Percentiles rank a stretch among this genome's conserved stretches.
Evolutionary conservation across 305 asterid species (phyloP).

Genomic region (Solanum hybrid): DNA sequence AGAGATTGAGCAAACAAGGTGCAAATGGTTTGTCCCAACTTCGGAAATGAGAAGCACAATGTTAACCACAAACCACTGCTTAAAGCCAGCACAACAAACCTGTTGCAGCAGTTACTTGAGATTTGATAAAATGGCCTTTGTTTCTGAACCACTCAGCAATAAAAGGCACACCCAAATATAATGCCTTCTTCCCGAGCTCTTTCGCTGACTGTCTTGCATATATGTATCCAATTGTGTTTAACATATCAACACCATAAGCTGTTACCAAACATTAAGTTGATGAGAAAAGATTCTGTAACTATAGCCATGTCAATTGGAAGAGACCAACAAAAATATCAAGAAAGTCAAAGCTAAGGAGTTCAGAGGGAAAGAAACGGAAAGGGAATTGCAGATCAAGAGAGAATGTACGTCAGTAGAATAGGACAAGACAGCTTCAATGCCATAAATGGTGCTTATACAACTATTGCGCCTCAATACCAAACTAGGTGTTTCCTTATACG

Average conservation of each 20-base stretch:
- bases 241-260: conserved; percentile 99
- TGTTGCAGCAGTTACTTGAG: conserved; percentile 99
- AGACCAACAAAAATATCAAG: not conserved
- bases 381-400: not conserved
- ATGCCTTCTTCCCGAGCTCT: conserved; percentile 98
- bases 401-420: not conserved
- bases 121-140: conserved; percentile 93
- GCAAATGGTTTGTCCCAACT: not conserved
- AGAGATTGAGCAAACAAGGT: not conserved
- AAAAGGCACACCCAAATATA: conserved; percentile 86
- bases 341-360: not conserved
- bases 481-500: not conserved
- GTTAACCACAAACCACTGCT: not conserved
- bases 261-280: conserved; percentile 19
- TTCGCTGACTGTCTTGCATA: conserved; percentile 93
- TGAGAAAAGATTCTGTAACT: not conserved
- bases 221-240: conserved; percentile 94
- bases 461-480: not conserved
- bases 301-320: not conserved
- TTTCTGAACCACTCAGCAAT: conserved; percentile 99
- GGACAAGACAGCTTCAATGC: not conserved
- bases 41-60: not conserved
- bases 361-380: conserved; percentile 4
- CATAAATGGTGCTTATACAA: not conserved
- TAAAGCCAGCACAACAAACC: conserved; percentile 35